Evolutionary conservation across 495 filamentous ascomycete species (phyloP).

Genomic region (Xylona heveae): DNA sequence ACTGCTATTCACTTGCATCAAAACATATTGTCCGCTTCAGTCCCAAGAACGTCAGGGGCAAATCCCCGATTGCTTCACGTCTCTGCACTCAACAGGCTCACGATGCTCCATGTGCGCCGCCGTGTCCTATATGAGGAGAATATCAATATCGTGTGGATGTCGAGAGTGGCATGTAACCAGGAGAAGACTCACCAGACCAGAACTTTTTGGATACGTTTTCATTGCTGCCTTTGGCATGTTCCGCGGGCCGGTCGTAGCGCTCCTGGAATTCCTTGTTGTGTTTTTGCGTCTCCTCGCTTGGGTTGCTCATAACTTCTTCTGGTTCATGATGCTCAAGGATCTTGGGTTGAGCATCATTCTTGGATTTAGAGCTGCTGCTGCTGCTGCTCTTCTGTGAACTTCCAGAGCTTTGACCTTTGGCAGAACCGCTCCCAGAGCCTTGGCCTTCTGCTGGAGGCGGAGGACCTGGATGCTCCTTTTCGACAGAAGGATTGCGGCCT

Average conservation of each 20-base stretch:
- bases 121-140: conserved; percentile 6
- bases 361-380: not conserved
- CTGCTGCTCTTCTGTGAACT: conserved; percentile 8
- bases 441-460: conserved; percentile 10
- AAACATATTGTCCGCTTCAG: no score
- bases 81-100: conserved; percentile 1
- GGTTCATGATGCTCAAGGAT: conserved; percentile 7
- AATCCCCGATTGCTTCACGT: no score
- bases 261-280: conserved; percentile 12
- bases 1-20: no score
- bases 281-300: conserved; percentile 7
- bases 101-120: conserved; percentile 10
- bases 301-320: no score
- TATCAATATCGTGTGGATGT: not conserved
- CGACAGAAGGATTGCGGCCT: conserved; percentile 10
- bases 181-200: conserved; percentile 10
- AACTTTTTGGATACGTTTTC: conserved; percentile 10
- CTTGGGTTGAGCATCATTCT: conserved; percentile 11
- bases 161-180: not conserved
- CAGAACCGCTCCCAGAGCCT: conserved; percentile 9
- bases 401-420: conserved; percentile 7
- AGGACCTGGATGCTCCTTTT: conserved; percentile 13
- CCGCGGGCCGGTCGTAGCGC: conserved; percentile 12
- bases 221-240: no score
- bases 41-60: no score